Conservation (phyloP, 257 asterid species). For the Rehmannia glutinosa region DNA sequence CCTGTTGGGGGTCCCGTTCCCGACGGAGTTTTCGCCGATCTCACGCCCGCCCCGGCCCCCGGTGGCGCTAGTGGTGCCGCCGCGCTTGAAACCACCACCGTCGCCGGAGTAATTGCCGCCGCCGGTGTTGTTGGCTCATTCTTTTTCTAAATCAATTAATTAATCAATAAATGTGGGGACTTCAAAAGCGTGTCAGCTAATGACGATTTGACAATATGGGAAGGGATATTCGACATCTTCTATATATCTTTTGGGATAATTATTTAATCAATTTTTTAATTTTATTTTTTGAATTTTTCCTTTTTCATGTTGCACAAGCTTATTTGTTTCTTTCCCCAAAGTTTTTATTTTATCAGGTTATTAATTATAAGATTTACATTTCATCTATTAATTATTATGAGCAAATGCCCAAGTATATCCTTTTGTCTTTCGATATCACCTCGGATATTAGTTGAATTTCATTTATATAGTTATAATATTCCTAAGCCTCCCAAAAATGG, state of each 20-base stretch:
- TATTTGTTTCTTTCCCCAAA: no score
- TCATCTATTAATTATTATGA: no score
- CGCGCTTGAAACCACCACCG: conserved; percentile 8
- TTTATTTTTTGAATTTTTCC: background rate
- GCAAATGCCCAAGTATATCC: no score
- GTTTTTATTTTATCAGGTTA: no score
- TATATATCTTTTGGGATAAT: no score
- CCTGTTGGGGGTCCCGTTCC: conserved; percentile 56
- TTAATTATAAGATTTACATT: no score
- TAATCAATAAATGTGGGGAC: background rate
- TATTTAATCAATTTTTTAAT: no score
- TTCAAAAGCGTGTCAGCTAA: background rate
- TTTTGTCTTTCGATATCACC: no score
- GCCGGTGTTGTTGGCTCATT: conserved; percentile 38
- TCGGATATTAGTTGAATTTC: no score
- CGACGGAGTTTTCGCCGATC: conserved; percentile 20
- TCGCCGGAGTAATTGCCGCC: conserved; percentile 20
- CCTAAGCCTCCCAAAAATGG: no score
- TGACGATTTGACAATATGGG: no score
- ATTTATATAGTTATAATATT: no score
- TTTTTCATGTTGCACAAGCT: background rate
- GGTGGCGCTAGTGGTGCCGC: conserved; percentile 23
- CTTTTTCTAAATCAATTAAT: conserved; percentile 25
- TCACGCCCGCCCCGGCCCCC: conserved; percentile 22
- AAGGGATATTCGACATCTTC: background rate